A percentile compares a stretch with the other conserved stretches of the same genome.
These are phyloP conservation scores for Apophysomyces ossiformis DNA, from an alignment of 371 early-diverging fungal genomes.

Conservation along the genomic window DNA sequence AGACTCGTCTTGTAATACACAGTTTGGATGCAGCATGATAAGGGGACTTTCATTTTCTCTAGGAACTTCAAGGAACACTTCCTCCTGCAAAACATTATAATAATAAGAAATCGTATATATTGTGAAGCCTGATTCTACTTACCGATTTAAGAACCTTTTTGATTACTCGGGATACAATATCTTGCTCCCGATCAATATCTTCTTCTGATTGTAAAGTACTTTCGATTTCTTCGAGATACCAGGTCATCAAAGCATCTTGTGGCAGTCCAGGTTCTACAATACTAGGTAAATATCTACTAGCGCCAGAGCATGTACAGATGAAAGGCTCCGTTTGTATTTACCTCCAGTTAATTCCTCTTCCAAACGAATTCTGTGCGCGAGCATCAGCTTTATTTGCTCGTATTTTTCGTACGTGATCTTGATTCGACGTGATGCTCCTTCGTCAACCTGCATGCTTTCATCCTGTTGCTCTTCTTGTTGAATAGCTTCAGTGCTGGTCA, in stretches of 20 bases:
- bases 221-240: constrained; percentile 79
- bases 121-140: constrained; percentile 21
- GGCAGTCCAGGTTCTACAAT: constrained; percentile 60
- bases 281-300: not conserved
- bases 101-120: not conserved
- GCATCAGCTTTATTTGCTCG: constrained; percentile 73
- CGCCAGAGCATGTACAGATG: not conserved
- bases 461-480: constrained; percentile 24
- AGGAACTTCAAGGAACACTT: constrained; percentile 54
- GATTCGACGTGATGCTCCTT: constrained; percentile 28
- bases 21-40: constrained; percentile 71
- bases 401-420: constrained; percentile 81
- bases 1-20: constrained; percentile 34
- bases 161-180: constrained; percentile 80
- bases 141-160: constrained; percentile 75
- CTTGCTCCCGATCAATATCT: constrained; percentile 67
- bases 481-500: constrained; percentile 43
- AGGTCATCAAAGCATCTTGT: constrained; percentile 75
- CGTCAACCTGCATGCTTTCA: constrained; percentile 41
- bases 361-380: constrained; percentile 67
- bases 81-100: constrained; percentile 27
- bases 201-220: constrained; percentile 74
- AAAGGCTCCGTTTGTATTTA: not conserved
- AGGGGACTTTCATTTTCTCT: constrained; percentile 44
- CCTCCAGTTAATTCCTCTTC: constrained; percentile 31